Conservation (phyloP, 1,284 basidiomycete species). For the Tilletia setariae region DNA sequence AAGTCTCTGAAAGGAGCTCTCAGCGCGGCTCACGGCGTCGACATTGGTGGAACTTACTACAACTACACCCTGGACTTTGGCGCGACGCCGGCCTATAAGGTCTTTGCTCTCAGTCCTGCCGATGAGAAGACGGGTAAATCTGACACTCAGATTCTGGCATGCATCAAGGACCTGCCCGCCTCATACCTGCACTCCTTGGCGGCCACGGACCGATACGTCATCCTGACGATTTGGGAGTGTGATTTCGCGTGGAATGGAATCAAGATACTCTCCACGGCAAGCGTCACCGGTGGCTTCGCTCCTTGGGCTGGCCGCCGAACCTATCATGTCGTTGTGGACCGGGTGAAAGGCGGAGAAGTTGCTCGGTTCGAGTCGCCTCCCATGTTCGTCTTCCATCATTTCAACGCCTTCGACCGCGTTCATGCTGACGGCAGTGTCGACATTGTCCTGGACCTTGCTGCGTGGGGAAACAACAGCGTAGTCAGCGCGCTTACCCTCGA, state of each 20-base stretch:
- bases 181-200: not conserved
- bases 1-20: not conserved
- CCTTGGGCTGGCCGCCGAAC: not conserved
- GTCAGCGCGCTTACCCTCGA: not conserved
- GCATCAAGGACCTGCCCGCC: not conserved
- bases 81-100: not conserved
- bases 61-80: not conserved
- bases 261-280: not conserved
- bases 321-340: constrained; percentile 5
- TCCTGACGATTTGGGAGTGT: not conserved
- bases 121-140: not conserved
- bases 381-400: constrained; percentile 16
- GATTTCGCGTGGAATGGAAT: not conserved
- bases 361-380: not conserved
- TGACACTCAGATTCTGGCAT: not conserved
- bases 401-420: constrained; percentile 9
- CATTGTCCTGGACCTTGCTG: not conserved
- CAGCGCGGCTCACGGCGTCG: not conserved
- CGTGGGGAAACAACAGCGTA: not conserved
- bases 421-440: not conserved
- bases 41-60: not conserved
- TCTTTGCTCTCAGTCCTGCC: not conserved
- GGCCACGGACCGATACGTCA: not conserved
- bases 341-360: not conserved
- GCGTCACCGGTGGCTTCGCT: not conserved